Evolutionary conservation across 306 rosid species (phyloP), one percentile per base, ranked within the genome.

Genomic region (Cercis canadensis): DNA sequence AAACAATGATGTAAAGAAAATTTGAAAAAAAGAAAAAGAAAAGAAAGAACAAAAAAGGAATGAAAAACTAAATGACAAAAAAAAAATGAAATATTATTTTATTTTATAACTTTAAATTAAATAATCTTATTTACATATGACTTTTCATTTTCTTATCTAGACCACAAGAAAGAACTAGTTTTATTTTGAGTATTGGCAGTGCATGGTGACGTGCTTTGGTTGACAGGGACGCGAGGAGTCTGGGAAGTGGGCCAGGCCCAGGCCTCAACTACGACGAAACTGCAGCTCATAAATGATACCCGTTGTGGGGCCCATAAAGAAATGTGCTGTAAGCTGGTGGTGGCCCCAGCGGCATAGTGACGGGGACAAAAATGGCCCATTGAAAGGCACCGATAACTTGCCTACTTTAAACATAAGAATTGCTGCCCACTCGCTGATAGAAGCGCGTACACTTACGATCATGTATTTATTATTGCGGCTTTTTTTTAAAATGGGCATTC

Each of bases 271-370:
- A 37, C 43, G 43, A 37, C 43, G 8, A 8, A 37, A 37, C 43
- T 8, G 43, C 43, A 5, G 54, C 16, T 62, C 37, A 52, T 53
- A 17, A 40, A 51, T 7, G 61, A 21, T 33, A 46, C 13, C 54
- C n/a, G n/a, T 49, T 39, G 64, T 21, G 11, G 24, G 77, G 63
- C 70, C 70, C 70, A 52, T 51, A 40, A 41, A 53, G 62, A 62
- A 59, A 46, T 36, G 15, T 51, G 29, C 12, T 31, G 11, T 50
- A 5, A 53, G 62, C 19, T 61, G 55, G 46, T 51, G 40, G 78
- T 41, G 54, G 71, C 70, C 71, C 77, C 70, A 62, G 24, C 7
- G 7, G 1, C 12, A 11, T 32, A 31, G 15, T 31, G 14, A 63
- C 54, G 5, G 18, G 65, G 34, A 1, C 29, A 15, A 52, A 17